phyloP scores from a whole-genome alignment of 2,329 filamentous ascomycete genomes.

The Stagonosporopsis cucurbitacearum region DNA sequence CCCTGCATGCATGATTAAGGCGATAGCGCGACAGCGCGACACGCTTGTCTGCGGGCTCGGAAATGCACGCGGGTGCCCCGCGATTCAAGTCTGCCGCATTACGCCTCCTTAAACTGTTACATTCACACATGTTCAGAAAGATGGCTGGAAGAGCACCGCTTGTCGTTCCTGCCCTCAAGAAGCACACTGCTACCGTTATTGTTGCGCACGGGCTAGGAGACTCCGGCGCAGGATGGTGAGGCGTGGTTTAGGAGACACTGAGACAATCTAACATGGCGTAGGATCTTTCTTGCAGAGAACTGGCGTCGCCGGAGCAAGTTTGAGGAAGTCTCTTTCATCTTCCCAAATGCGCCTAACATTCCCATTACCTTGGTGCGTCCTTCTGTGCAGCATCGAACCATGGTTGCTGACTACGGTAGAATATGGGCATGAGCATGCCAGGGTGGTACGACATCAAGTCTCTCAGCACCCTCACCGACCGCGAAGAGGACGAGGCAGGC shows the following conservation, averaged over 20 bases:
- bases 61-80: slow-evolving; percentile 23
- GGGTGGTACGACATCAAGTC: slow-evolving; percentile 81
- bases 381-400: neutral
- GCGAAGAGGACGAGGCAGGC: slow-evolving; percentile 71
- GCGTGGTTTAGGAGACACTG: neutral
- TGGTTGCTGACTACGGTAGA: slow-evolving; percentile 56
- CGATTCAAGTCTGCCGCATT: slow-evolving; percentile 17
- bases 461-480: slow-evolving; percentile 54
- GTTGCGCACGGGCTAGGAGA: slow-evolving; percentile 93
- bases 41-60: slow-evolving; percentile 13
- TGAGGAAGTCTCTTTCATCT: slow-evolving; percentile 89
- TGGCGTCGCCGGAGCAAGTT: slow-evolving; percentile 82
- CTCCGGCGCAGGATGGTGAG: slow-evolving; percentile 73
- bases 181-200: slow-evolving; percentile 93
- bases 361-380: slow-evolving; percentile 78
- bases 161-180: slow-evolving; percentile 77
- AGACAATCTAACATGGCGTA: slow-evolving; percentile 39
- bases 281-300: slow-evolving; percentile 81
- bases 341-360: slow-evolving; percentile 87
- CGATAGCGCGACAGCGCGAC: slow-evolving; percentile 23
- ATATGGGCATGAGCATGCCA: slow-evolving; percentile 79
- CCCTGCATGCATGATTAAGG: too few relatives aligned
- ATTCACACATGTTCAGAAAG: slow-evolving; percentile 17
- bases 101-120: neutral
- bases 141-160: slow-evolving; percentile 58